Percentiles rank a stretch among this genome's conserved stretches.
phyloP scores from a whole-genome alignment of 495 filamentous ascomycete genomes.

The Aspergillus heteromorphus region DNA sequence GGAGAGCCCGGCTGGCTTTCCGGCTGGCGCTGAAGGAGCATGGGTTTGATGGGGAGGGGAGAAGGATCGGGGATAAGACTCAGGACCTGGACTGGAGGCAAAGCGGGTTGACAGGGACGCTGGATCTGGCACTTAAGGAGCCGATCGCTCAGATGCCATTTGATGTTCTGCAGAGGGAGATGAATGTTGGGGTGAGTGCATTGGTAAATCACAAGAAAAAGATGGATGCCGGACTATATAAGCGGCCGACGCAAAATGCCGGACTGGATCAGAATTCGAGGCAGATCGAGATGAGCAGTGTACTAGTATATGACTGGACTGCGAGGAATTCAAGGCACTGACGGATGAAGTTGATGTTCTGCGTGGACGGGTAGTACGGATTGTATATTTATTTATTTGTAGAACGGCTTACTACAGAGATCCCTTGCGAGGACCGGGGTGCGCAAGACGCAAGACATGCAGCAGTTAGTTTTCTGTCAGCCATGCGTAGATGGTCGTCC shows the following conservation, averaged over 20 bases:
- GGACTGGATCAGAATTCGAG: not conserved
- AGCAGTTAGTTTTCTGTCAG: not conserved
- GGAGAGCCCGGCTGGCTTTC: conserved; percentile 50
- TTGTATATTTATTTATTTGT: not conserved
- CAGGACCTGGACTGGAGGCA: not conserved
- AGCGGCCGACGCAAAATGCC: not conserved
- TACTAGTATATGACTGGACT: not conserved
- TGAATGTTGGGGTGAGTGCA: conserved; percentile 13
- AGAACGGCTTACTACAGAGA: not conserved
- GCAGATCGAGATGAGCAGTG: not conserved
- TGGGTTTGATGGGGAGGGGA: conserved; percentile 54
- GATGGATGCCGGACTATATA: not conserved
- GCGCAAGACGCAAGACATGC: conserved; percentile 1
- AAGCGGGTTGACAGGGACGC: not conserved
- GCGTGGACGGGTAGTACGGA: no score
- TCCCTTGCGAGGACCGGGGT: not conserved
- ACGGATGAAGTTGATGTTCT: no score
- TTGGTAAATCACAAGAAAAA: conserved; percentile 6
- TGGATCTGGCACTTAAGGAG: conserved; percentile 22
- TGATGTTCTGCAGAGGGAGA: conserved; percentile 22
- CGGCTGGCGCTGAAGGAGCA: conserved; percentile 46
- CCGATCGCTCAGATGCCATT: conserved; percentile 14
- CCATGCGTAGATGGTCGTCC: not conserved
- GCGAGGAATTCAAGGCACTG: no score
- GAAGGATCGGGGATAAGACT: conserved; percentile 8